phyloP scores from a whole-genome alignment of 495 filamentous ascomycete genomes.

The Trichoderma virens region DNA sequence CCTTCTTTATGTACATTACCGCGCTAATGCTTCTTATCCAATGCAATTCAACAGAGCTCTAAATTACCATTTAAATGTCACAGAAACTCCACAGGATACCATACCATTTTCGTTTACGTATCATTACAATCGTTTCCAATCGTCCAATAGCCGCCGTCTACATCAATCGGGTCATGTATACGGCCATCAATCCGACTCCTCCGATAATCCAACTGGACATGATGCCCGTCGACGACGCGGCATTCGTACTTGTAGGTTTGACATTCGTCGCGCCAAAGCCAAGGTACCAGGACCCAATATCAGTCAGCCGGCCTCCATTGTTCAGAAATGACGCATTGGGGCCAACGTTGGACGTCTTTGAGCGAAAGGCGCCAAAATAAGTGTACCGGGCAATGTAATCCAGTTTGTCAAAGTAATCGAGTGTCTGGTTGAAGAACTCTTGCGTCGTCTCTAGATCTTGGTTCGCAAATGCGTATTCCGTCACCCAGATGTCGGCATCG shows the following conservation, averaged over 20 bases:
- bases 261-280: constrained; percentile 20
- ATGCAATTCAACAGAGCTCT: too few species aligned
- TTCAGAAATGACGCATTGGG: constrained; percentile 45
- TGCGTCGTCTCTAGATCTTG: constrained; percentile 39
- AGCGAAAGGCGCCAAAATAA: constrained; percentile 55
- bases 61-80: too few species aligned
- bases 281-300: constrained; percentile 54
- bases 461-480: constrained; percentile 45
- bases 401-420: constrained; percentile 42
- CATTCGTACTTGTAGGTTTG: constrained; percentile 16
- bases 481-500: constrained; percentile 49
- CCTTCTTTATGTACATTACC: too few species aligned
- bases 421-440: constrained; percentile 44
- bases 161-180: neutral
- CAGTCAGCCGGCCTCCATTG: constrained; percentile 42
- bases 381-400: constrained; percentile 46
- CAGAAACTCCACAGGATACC: too few species aligned
- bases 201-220: neutral
- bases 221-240: constrained; percentile 37
- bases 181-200: neutral
- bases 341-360: constrained; percentile 46
- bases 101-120: too few species aligned
- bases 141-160: too few species aligned
- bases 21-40: too few species aligned
- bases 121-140: too few species aligned